Base-by-base conservation (phyloP, 2,329 filamentous ascomycete genomes). In the Cryphonectria parasitica region DNA sequence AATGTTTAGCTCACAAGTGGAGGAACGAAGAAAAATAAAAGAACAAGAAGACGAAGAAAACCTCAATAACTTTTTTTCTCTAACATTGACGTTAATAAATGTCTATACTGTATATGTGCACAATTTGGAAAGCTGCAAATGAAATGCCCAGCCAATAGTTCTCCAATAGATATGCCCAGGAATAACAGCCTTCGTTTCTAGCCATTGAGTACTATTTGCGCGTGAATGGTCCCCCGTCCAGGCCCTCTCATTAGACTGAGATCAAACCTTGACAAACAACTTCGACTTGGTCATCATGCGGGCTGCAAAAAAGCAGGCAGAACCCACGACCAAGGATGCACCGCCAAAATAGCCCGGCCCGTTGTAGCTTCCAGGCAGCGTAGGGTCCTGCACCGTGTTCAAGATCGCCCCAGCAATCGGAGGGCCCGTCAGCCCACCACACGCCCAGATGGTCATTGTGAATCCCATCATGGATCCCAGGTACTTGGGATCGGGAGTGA, bases 401-500 rank as follows among this genome's bases (percentile, higher is more conserved):
- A 87, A 41, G 11, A 80, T 72, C 0, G 73, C 75, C 1, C 79
- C 79, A 1, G 75, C 78, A 58, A 80, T 78, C 0, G 84, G 84
- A 17, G 82, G 82, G 0, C 84, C 85, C 5, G 85, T 80, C 45
- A 88, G 74, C 7, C 79, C 81, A 0, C 81, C 84, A 54, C 88
- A 70, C 0, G 81, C 80, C 25, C 78, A 77, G 1, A 85, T 69
- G 3, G 80, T 81, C 75, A 85, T 80, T 0, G 81, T 82, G 75
- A 86, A 84, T 19, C 86, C 86, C 73, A 87, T 81, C 62, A 86
- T 84, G 0, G 88, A 87, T 1, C 88, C 88, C 31, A 88, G 80
- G 63, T 87, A 81, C 45, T 84, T 81, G 13, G 87, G 22, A 82
- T 75, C 31, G 81, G 66, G 5, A 62, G 77, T 2, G 78, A 75